phyloP scores from a whole-genome alignment of 148 eudicot species.

The Limonium bicolor region DNA sequence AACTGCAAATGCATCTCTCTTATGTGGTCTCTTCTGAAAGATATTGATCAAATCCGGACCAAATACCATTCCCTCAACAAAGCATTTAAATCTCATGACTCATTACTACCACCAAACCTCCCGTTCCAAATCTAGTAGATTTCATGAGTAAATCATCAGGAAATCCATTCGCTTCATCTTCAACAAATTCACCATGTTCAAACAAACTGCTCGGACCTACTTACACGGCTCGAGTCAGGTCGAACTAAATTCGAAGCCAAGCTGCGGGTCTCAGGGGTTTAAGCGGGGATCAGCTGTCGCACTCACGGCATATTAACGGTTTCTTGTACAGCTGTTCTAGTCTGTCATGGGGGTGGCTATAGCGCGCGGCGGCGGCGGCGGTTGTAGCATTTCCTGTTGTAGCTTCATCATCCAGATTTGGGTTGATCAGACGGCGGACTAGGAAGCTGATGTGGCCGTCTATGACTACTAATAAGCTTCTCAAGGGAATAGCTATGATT shows the following conservation, averaged over 20 bases:
- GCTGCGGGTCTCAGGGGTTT: conserved; percentile 15
- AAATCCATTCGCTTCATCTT: conserved; percentile 12
- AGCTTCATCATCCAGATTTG: conserved; percentile 16
- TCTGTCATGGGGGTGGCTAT: too few relatives aligned
- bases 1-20: conserved; percentile 51
- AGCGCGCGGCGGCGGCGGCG: conserved; percentile 39
- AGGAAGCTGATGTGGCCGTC: too few relatives aligned
- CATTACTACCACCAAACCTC: background rate
- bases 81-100: conserved; percentile 13
- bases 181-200: conserved; percentile 33
- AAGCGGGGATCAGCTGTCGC: conserved; percentile 36
- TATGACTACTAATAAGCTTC: too few relatives aligned
- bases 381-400: conserved; percentile 43
- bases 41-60: conserved; percentile 34
- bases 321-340: conserved; percentile 24
- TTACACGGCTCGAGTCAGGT: conserved; percentile 48
- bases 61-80: conserved; percentile 23
- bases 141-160: too few relatives aligned
- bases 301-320: conserved; percentile 41
- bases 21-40: conserved; percentile 55
- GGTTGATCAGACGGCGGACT: too few relatives aligned
- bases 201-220: conserved; percentile 27
- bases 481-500: conserved; percentile 40
- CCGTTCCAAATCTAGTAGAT: too few relatives aligned
- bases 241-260: conserved; percentile 40